Conservation (phyloP, 2,329 filamentous ascomycete species). For the Trichoderma breve region DNA sequence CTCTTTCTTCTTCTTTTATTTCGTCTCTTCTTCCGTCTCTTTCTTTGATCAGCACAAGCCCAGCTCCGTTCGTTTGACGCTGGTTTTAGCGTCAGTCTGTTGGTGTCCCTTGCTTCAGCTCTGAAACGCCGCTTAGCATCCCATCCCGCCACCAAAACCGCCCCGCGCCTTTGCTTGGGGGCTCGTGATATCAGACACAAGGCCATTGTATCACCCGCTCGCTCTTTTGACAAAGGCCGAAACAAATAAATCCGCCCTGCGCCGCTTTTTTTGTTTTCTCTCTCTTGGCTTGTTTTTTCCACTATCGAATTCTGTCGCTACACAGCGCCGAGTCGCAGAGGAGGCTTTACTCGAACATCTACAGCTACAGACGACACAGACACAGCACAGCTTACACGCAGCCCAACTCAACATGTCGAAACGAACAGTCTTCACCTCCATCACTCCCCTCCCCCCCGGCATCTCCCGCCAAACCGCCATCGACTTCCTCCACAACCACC, state of each 20-base stretch:
- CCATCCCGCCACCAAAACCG: not conserved
- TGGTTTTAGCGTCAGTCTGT: not conserved
- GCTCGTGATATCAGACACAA: slow-evolving; percentile 16
- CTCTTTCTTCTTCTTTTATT: not conserved
- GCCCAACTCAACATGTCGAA: slow-evolving; percentile 61
- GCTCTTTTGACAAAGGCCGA: not conserved
- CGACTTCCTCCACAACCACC: slow-evolving; percentile 72
- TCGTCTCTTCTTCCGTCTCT: not conserved
- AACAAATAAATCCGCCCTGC: not conserved
- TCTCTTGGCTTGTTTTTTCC: not conserved
- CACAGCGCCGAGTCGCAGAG: not conserved
- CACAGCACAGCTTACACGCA: not conserved
- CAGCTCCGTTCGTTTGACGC: not conserved
- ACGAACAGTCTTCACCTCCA: slow-evolving; percentile 69
- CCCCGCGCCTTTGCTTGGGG: slow-evolving; percentile 4
- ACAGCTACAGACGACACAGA: not conserved
- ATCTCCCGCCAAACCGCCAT: slow-evolving; percentile 70
- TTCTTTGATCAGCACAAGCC: not conserved
- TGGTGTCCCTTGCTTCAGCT: slow-evolving; percentile 15
- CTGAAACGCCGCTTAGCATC: slow-evolving; percentile 9
- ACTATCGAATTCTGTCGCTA: not conserved
- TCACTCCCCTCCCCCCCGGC: slow-evolving; percentile 70
- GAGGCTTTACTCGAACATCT: not conserved
- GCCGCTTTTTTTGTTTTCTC: not conserved
- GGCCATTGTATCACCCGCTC: not conserved